Percentiles rank a stretch among this genome's conserved stretches.
Evolutionary conservation across 1,284 basidiomycete species (phyloP).

Genomic region (Cyathus olla): DNA sequence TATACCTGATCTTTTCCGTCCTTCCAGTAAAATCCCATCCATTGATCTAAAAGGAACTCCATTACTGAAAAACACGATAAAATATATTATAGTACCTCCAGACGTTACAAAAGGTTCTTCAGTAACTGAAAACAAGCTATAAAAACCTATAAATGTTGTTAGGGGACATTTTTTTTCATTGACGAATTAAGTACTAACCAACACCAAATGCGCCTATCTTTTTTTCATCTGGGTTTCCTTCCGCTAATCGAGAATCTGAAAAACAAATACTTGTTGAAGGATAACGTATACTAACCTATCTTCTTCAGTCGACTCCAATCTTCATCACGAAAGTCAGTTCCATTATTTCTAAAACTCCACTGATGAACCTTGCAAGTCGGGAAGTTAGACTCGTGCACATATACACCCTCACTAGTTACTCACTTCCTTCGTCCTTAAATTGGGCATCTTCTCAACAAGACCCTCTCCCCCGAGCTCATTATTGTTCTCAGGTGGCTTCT

Average conservation of each 20-base stretch:
- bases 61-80: not conserved
- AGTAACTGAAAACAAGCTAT: slow-evolving; percentile 86
- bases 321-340: slow-evolving; percentile 82
- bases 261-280: not conserved
- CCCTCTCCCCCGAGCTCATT: slow-evolving; percentile 6
- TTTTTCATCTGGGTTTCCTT: slow-evolving; percentile 87
- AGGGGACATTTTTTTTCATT: not conserved
- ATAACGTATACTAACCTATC: slow-evolving; percentile 65
- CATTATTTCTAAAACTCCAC: slow-evolving; percentile 92
- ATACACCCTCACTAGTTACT: slow-evolving; percentile 19
- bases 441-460: not conserved
- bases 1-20: slow-evolving; percentile 86
- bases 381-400: slow-evolving; percentile 9
- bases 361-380: slow-evolving; percentile 62
- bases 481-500: slow-evolving; percentile 27
- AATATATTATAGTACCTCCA: slow-evolving; percentile 64
- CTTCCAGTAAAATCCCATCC: slow-evolving; percentile 99
- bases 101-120: slow-evolving; percentile 95
- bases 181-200: slow-evolving; percentile 55
- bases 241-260: slow-evolving; percentile 57
- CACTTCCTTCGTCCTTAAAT: not conserved
- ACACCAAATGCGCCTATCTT: slow-evolving; percentile 92
- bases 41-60: slow-evolving; percentile 64
- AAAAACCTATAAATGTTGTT: slow-evolving; percentile 65
- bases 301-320: slow-evolving; percentile 93